A percentile compares a stretch with the other conserved stretches of the same genome.
Conservation (phyloP, 257 asterid species). For the Solanum habrochaites region DNA sequence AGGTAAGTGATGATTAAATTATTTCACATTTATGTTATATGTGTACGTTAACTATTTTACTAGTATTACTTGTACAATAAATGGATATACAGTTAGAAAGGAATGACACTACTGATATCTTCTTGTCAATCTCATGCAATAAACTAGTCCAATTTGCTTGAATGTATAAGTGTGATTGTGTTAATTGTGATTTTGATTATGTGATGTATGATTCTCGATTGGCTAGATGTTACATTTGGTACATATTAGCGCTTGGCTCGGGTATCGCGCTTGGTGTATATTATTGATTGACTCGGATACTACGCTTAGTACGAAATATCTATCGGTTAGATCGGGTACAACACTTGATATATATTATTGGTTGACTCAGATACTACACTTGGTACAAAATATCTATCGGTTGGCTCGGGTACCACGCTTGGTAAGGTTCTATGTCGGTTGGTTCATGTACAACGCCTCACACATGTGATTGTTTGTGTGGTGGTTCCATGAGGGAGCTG, state of each 20-base stretch:
- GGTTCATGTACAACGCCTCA: neutral
- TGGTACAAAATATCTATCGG: too few relatives aligned
- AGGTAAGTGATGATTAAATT: too few relatives aligned
- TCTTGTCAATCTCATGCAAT: neutral
- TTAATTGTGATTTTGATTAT: neutral
- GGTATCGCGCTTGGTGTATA: neutral
- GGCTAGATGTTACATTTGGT: neutral
- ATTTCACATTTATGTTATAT: neutral
- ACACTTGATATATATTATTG: too few relatives aligned
- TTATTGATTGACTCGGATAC: neutral
- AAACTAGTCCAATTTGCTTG: neutral
- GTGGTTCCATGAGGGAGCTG: neutral
- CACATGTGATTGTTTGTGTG: neutral
- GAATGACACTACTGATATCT: neutral
- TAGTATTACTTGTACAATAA: neutral
- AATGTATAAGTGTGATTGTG: neutral
- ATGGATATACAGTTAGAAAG: neutral
- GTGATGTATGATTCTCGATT: neutral
- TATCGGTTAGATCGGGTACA: too few relatives aligned
- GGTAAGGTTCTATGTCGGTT: neutral
- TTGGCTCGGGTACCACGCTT: neutral
- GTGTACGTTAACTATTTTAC: neutral
- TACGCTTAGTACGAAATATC: neutral
- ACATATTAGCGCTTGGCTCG: neutral
- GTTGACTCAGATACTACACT: too few relatives aligned